These are phyloP conservation scores for Hypoxylon crocopeplum DNA, from an alignment of 495 filamentous ascomycete genomes.

Conservation along the genomic window DNA sequence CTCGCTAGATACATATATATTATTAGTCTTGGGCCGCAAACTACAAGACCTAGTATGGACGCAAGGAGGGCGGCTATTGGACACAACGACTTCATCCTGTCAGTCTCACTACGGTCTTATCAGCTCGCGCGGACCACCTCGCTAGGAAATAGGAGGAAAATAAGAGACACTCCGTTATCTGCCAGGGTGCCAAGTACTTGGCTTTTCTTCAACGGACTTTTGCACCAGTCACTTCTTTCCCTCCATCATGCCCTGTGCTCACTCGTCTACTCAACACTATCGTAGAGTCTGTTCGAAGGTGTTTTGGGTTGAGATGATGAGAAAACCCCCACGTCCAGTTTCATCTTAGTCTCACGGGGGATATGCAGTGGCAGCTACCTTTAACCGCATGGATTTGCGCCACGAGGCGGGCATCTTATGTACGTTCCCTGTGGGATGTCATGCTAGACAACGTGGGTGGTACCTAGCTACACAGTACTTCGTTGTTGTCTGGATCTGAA, in stretches of 20 bases:
- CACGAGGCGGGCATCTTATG: neutral
- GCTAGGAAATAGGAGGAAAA: neutral
- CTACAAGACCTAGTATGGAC: neutral
- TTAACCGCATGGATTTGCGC: constrained; percentile 5
- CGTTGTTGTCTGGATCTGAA: no score
- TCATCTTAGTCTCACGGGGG: constrained; percentile 16
- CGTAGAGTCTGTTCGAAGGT: neutral
- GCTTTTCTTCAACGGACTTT: no score
- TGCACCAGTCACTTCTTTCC: neutral
- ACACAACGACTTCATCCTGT: neutral
- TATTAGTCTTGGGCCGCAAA: neutral
- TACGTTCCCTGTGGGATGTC: neutral
- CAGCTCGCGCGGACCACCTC: constrained; percentile 2
- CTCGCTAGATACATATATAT: constrained; percentile 8
- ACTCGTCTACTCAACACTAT: neutral
- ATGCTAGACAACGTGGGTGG: neutral
- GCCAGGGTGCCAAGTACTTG: no score
- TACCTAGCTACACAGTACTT: no score
- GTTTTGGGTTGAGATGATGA: neutral
- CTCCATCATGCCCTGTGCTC: neutral
- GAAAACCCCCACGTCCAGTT: constrained; percentile 27
- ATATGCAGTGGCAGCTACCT: constrained; percentile 20
- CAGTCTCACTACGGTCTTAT: neutral
- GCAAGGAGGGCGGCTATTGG: constrained; percentile 11
- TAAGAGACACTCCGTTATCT: no score